Base-by-base conservation (phyloP, 192 early-diverging fungal genomes). In the Gorgonomyces haynaldii region DNA sequence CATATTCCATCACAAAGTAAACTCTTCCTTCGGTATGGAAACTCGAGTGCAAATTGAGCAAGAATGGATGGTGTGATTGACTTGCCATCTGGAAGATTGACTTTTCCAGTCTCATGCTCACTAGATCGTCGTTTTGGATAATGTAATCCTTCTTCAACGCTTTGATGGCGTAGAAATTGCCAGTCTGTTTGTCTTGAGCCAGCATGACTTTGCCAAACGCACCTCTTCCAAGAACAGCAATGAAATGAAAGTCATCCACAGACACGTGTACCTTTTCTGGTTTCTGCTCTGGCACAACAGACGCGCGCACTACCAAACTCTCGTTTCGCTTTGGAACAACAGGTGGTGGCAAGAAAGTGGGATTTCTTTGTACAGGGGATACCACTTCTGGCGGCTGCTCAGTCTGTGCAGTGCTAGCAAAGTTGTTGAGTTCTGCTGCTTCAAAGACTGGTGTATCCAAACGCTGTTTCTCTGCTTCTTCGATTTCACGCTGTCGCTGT, bases 181-280 rank as follows among this genome's bases (percentile, higher is more conserved):
- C 66, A 13, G 82, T 78, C 21, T 56, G 21, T 54, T 87, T 88
- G 52, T 98, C 92, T 53, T 86, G 78, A 9, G 93, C 86, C 43
- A 98, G 67, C 92, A 98, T 95, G 25, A 98, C 94, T 73, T 96
- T 96, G 60, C 95, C 95, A 71, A 95, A 98, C 60, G 91, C 91
- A 47, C 94, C 94, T 57, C 90, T 84, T 52, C 94, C 94, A 12
- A 98, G 68, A 0, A 98, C 92, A 13, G 89, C 80, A 41, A 92
- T 47, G 29, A 74, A 68, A 37, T 64, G 29, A 49, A 74, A 74
- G 37, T 74, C 72, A n/a, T 72, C 49, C 30, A 72, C 21, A 12
- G 65, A 60, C 8, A 74, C 59, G 22, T 61, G 34, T 45, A 41
- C 50, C 6, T 78, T 78, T 44, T 67, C 63, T 21, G 77, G 62